These are phyloP conservation scores for Didymella segeticola DNA, from an alignment of 2,329 filamentous ascomycete species.

Conservation along the genomic window DNA sequence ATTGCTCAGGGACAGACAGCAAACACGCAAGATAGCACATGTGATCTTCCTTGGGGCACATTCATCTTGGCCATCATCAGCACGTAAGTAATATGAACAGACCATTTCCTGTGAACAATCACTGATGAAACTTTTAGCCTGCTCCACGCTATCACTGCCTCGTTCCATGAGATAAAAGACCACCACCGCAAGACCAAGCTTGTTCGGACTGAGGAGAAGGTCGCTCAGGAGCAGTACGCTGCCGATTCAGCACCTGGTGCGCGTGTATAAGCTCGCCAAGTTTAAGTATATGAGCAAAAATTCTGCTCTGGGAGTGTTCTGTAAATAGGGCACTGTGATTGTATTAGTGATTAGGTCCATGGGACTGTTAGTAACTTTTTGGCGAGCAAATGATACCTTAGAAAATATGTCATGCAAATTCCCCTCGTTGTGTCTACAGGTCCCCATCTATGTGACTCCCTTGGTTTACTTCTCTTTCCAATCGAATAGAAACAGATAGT, in stretches of 20 bases:
- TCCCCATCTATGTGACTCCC: too few species aligned
- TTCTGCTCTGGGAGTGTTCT: too few species aligned
- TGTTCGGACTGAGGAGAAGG: not conserved
- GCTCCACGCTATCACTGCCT: conserved; percentile 53
- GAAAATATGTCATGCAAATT: too few species aligned
- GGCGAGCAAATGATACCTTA: too few species aligned
- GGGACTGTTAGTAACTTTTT: too few species aligned
- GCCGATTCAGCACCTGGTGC: not conserved
- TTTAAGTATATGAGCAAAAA: not conserved
- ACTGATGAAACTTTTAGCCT: conserved; percentile 40
- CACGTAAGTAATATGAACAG: conserved; percentile 47
- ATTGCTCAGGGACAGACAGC: conserved; percentile 24
- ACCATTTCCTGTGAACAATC: too few species aligned
- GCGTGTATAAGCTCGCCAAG: not conserved
- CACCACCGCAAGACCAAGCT: conserved; percentile 23
- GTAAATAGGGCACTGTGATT: too few species aligned
- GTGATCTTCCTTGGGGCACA: conserved; percentile 53
- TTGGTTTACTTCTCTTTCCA: too few species aligned
- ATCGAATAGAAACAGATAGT: too few species aligned
- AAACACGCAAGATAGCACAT: conserved; percentile 34
- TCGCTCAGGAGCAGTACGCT: not conserved
- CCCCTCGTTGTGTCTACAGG: too few species aligned
- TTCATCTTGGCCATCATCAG: conserved; percentile 55
- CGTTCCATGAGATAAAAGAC: conserved; percentile 50
- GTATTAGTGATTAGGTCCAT: too few species aligned